Percentiles rank a stretch among this genome's conserved stretches.
These are phyloP conservation scores for Melastoma malabathricum DNA, from an alignment of 345 rosid genomes.

Conservation along the genomic window DNA sequence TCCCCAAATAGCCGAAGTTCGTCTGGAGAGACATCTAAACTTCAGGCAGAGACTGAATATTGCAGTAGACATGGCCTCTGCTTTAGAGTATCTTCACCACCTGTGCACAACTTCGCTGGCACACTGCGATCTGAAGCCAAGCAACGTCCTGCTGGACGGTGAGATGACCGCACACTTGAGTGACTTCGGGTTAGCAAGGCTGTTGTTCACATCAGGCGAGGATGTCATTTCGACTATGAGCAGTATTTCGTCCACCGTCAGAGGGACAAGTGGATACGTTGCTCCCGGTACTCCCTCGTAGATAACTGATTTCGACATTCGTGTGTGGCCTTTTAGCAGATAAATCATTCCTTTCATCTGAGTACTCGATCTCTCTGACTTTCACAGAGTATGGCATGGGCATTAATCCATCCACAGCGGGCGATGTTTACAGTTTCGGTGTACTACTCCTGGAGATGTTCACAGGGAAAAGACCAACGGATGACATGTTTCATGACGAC, in stretches of 20 bases:
- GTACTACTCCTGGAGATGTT: too few relatives aligned
- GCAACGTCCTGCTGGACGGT: conserved; percentile 6
- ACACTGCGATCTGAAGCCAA: conserved; percentile 10
- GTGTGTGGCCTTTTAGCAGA: too few relatives aligned
- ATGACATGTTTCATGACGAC: too few relatives aligned
- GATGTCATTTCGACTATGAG: background rate
- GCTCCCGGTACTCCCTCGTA: background rate
- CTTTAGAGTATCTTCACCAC: conserved; percentile 7
- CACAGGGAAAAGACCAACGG: too few relatives aligned
- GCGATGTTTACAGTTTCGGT: too few relatives aligned
- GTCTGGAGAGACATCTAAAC: background rate
- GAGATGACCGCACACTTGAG: conserved; percentile 1
- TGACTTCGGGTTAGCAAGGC: conserved; percentile 3
- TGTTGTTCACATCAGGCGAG: background rate
- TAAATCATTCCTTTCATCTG: too few relatives aligned
- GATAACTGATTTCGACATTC: too few relatives aligned
- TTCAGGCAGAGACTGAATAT: conserved; percentile 5
- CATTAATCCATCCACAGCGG: too few relatives aligned
- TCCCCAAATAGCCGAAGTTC: background rate
- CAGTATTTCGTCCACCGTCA: background rate
- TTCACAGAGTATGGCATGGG: too few relatives aligned
- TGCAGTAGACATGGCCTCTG: background rate
- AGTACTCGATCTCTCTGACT: too few relatives aligned
- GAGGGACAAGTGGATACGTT: background rate
- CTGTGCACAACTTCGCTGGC: background rate